A percentile compares a stretch with the other conserved stretches of the same genome.
Evolutionary conservation across 75 land plant genomes (phyloP).

Genomic region (Selaginella tamariscina): DNA sequence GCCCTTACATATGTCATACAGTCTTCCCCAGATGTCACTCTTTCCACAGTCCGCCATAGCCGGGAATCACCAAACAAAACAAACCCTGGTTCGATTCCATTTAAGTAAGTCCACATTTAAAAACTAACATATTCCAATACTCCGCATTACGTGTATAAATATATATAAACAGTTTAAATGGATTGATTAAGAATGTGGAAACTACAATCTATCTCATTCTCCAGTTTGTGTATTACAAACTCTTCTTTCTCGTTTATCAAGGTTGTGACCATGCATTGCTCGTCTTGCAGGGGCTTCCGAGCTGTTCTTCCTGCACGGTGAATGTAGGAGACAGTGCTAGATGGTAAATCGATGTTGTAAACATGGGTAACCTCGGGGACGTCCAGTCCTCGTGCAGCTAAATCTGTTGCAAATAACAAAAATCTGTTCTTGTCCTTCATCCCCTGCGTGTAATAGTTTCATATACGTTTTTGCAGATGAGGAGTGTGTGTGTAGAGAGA

Average conservation of each 20-base stretch:
- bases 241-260: slow-evolving; percentile 55
- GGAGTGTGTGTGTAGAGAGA: not conserved
- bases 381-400: slow-evolving; percentile 85
- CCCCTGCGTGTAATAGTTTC: slow-evolving; percentile 34
- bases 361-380: slow-evolving; percentile 84
- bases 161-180: too few species aligned
- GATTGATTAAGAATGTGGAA: too few species aligned
- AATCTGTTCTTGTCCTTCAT: slow-evolving; percentile 34
- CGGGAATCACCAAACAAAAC: too few species aligned
- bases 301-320: slow-evolving; percentile 92
- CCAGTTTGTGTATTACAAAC: slow-evolving; percentile 65
- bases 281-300: slow-evolving; percentile 60
- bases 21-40: too few species aligned
- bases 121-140: too few species aligned
- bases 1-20: too few species aligned
- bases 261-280: slow-evolving; percentile 48
- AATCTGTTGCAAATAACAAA: slow-evolving; percentile 73
- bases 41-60: too few species aligned
- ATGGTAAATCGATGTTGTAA: slow-evolving; percentile 85
- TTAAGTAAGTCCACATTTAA: too few species aligned
- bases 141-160: too few species aligned
- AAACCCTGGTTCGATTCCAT: too few species aligned
- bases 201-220: slow-evolving; percentile 49
- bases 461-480: not conserved
- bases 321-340: slow-evolving; percentile 56